phyloP scores from a whole-genome alignment of 2,329 filamentous ascomycete genomes.

The Colletotrichum lupini region DNA sequence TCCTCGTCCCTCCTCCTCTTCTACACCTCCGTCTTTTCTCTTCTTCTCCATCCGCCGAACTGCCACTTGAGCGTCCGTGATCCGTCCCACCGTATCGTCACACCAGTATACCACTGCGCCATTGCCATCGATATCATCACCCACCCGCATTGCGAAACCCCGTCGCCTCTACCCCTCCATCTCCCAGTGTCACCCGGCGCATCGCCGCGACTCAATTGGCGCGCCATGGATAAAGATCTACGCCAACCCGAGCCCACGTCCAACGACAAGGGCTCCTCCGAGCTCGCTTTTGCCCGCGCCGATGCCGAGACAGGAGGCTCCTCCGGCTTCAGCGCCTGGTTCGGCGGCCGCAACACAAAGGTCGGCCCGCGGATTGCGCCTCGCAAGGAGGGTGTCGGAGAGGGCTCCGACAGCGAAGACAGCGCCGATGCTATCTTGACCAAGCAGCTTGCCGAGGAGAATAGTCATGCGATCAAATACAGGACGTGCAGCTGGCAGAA shows the following conservation, averaged over 20 bases:
- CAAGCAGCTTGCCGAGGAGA: constrained; percentile 81
- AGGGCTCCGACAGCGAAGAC: constrained; percentile 54
- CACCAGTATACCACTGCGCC: background rate
- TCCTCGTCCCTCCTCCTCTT: background rate
- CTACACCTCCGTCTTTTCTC: background rate
- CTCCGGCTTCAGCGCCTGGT: constrained; percentile 37
- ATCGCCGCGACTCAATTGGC: background rate
- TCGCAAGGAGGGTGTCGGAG: constrained; percentile 47
- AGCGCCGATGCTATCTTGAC: constrained; percentile 61
- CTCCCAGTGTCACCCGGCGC: background rate
- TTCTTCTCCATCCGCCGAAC: background rate
- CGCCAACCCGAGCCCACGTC: constrained; percentile 6
- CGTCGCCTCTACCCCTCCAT: background rate
- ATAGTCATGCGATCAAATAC: constrained; percentile 86
- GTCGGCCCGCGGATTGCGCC: constrained; percentile 65
- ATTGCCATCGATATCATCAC: background rate
- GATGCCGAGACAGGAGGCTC: constrained; percentile 30
- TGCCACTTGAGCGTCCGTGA: background rate
- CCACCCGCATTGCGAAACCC: background rate
- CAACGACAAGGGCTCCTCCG: background rate
- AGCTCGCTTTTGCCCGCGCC: constrained; percentile 5
- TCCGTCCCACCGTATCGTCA: background rate
- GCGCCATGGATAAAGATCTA: constrained; percentile 18
- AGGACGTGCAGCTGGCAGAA: constrained; percentile 95
- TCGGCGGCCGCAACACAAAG: constrained; percentile 52